Evolutionary conservation across 768 basidiomycete genomes (phyloP), one percentile per base, ranked within the genome.

Genomic region (Melanogaster broomeanus): DNA sequence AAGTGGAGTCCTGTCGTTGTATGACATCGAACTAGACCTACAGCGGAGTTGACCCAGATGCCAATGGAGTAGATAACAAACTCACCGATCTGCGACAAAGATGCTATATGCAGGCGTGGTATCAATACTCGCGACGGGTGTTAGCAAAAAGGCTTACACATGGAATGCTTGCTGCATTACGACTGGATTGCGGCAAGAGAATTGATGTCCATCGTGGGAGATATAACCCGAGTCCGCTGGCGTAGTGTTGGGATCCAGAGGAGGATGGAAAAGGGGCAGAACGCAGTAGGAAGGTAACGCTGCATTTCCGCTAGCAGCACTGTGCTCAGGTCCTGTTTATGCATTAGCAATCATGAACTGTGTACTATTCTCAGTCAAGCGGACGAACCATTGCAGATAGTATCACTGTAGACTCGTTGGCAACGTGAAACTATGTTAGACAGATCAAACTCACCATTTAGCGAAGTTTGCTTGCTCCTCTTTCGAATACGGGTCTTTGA

Each of bases 401-500:
- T 63, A 49, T 80, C 77, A 53, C 78, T 78, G 45, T 27, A 39
- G 16, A 18, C 18, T 37, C 18, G 35, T 41, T 5, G 24, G 21
- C 13, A 41, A 41, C 7, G 11, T 24, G 21, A 41, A 12, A 10
- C 3, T 41, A 24, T 15, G 11, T 22, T 5, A 11, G 28, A 27
- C 16, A 31, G 45, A 18, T 30, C 2, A 24, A 16, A 42, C 19
- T 19, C 25, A 55, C 18, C 18, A 37, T 55, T 77, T 75, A 1
- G 71, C 62, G 55, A 81, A 82, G 40, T 72, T n/a, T 1, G 69
- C 51, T 56, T 76, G 77, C 51, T 81, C 78, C 27, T 80, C 78
- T 15, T 71, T 70, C n/a, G 79, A 72, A 55, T 82, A 82, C 2
- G 81, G 81, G 63, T 82, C 80, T 70, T 75, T 79, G 70, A 82